A percentile compares a stretch with the other conserved stretches of the same genome.
Evolutionary conservation across 768 basidiomycete genomes (phyloP).

Genomic region (Kwoniella sp.): DNA sequence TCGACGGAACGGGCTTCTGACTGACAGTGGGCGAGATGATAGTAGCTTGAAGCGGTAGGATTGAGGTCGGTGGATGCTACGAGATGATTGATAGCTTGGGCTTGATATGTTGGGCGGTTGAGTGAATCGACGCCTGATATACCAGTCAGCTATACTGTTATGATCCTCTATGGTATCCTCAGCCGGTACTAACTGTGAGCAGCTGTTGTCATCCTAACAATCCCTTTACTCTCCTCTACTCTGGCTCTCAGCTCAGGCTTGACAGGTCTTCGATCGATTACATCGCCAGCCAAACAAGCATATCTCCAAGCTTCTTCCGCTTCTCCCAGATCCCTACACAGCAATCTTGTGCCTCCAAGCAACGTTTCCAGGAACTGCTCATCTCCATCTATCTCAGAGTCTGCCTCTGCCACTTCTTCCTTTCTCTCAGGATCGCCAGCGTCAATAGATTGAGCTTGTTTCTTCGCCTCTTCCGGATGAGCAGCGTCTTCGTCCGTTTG

Average conservation of each 20-base stretch:
- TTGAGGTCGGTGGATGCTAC: slow-evolving; percentile 46
- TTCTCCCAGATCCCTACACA: slow-evolving; percentile 65
- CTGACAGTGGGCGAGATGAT: slow-evolving; percentile 78
- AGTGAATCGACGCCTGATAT: slow-evolving; percentile 67
- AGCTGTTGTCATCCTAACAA: slow-evolving; percentile 71
- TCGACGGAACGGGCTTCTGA: slow-evolving; percentile 69
- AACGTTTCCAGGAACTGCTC: slow-evolving; percentile 74
- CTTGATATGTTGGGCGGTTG: slow-evolving; percentile 65
- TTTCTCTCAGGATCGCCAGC: slow-evolving; percentile 15
- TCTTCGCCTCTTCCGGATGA: slow-evolving; percentile 19
- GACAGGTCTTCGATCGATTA: slow-evolving; percentile 59
- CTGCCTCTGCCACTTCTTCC: slow-evolving; percentile 25
- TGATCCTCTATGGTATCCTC: background rate
- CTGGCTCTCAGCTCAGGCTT: slow-evolving; percentile 33
- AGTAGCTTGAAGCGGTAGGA: slow-evolving; percentile 60
- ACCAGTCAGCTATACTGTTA: background rate
- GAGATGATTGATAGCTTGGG: slow-evolving; percentile 62
- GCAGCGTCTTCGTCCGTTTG: slow-evolving; percentile 38
- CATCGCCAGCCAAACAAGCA: slow-evolving; percentile 53
- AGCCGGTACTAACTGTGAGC: slow-evolving; percentile 63
- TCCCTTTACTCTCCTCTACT: slow-evolving; percentile 60
- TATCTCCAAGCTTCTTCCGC: slow-evolving; percentile 61
- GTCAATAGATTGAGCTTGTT: slow-evolving; percentile 4
- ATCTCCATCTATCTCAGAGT: slow-evolving; percentile 65
- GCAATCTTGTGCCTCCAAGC: slow-evolving; percentile 73